A percentile compares a stretch with the other conserved stretches of the same genome.
Conservation (phyloP, 148 eudicot species). For the Heliosperma pusillum region DNA sequence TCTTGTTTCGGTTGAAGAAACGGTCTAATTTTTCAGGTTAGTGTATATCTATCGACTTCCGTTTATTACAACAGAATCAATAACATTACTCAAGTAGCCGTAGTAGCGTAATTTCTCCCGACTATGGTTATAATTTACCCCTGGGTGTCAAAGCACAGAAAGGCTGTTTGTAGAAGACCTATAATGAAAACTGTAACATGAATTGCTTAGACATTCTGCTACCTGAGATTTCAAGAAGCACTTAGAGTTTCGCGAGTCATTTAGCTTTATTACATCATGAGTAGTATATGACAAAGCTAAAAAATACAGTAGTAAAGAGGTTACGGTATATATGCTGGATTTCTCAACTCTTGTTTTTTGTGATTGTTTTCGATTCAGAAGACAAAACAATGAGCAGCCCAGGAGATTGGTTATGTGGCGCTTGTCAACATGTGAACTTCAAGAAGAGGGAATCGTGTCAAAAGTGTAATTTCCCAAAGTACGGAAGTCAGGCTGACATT, state of each 20-base stretch:
- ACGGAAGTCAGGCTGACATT: conserved; percentile 43
- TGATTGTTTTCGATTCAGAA: conserved; percentile 7
- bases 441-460: conserved; percentile 87
- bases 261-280: too few relatives aligned
- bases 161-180: not conserved
- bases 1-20: not conserved
- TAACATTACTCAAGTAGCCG: not conserved
- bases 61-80: not conserved
- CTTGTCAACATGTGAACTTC: conserved; percentile 84
- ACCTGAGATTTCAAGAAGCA: too few relatives aligned
- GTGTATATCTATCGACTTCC: not conserved
- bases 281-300: not conserved
- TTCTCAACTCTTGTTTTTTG: not conserved
- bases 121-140: not conserved
- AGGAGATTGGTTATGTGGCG: conserved; percentile 89
- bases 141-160: not conserved
- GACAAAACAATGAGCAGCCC: conserved; percentile 50
- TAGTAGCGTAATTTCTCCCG: not conserved
- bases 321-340: not conserved
- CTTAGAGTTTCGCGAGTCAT: too few relatives aligned
- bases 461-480: conserved; percentile 66
- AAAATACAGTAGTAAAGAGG: too few relatives aligned
- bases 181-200: too few relatives aligned
- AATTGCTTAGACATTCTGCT: not conserved
- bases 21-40: conserved; percentile 19